Percentiles rank a stretch among this genome's conserved stretches.
Evolutionary conservation across 306 rosid genomes (phyloP).

Genomic region (Arachis stenosperma): DNA sequence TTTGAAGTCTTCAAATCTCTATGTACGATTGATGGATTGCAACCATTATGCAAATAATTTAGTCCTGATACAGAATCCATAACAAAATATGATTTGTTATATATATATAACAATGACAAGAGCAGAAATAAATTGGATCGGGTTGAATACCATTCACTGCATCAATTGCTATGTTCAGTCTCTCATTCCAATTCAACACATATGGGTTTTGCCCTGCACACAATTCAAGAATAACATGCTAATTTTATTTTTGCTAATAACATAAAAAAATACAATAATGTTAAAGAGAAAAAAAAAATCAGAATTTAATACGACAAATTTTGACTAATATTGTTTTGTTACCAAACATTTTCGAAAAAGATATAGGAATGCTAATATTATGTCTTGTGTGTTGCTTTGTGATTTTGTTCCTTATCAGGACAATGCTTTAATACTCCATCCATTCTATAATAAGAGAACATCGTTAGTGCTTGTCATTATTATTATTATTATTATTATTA

Average conservation of each 20-base stretch:
- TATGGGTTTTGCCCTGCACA: conserved; percentile 18
- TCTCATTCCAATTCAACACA: conserved; percentile 37
- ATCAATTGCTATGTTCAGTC: conserved; percentile 33
- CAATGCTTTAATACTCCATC: too few relatives aligned
- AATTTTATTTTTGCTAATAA: background rate
- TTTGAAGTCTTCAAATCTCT: conserved; percentile 64
- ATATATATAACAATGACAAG: background rate
- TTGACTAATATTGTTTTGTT: too few relatives aligned
- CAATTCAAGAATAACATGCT: background rate
- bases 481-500: too few relatives aligned
- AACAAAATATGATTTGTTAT: too few relatives aligned
- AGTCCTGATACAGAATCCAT: conserved; percentile 26
- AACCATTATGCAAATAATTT: conserved; percentile 52
- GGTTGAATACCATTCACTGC: conserved; percentile 25
- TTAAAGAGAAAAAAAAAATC: too few relatives aligned
- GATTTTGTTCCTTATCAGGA: too few relatives aligned
- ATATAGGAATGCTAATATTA: too few relatives aligned
- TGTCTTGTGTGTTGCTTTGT: too few relatives aligned
- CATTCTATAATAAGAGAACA: too few relatives aligned
- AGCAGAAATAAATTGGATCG: background rate
- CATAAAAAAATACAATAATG: background rate
- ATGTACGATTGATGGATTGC: conserved; percentile 44
- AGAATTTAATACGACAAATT: too few relatives aligned
- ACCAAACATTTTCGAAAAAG: too few relatives aligned
- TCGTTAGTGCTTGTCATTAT: too few relatives aligned